Conservation (phyloP, 2,329 filamentous ascomycete genomes). For the Aspergillus tubingensis region DNA sequence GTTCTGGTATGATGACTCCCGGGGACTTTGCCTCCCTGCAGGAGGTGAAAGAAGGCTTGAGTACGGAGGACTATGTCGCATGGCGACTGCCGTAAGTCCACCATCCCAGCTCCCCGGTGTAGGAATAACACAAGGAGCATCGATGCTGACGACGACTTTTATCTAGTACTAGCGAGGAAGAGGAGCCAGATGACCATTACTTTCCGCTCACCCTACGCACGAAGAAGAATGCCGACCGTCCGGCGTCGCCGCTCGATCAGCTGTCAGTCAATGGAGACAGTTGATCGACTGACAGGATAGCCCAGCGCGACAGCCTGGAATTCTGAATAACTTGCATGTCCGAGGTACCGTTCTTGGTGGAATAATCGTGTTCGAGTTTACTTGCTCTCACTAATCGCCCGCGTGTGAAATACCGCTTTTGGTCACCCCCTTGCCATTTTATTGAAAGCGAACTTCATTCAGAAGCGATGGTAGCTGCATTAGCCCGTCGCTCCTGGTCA, state of each 20-base stretch:
- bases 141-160: constrained; percentile 1
- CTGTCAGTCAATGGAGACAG: constrained; percentile 34
- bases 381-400: not conserved
- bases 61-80: constrained; percentile 94
- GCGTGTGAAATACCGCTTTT: not conserved
- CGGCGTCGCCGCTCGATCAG: constrained; percentile 40
- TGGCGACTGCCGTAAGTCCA: constrained; percentile 94
- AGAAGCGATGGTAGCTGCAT: not conserved
- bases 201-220: constrained; percentile 68
- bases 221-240: constrained; percentile 44
- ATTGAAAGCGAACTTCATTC: not conserved
- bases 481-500: not conserved
- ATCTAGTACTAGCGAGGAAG: constrained; percentile 70
- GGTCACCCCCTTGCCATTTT: not conserved
- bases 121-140: not conserved
- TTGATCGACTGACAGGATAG: constrained; percentile 7
- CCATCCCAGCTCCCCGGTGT: not conserved
- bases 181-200: constrained; percentile 79
- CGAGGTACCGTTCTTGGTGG: not conserved
- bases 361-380: not conserved
- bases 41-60: constrained; percentile 88
- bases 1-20: constrained; percentile 97
- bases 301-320: not conserved
- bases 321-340: not conserved
- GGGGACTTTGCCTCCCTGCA: constrained; percentile 96